phyloP scores from a whole-genome alignment of 306 rosid species.

The Delonix regia region DNA sequence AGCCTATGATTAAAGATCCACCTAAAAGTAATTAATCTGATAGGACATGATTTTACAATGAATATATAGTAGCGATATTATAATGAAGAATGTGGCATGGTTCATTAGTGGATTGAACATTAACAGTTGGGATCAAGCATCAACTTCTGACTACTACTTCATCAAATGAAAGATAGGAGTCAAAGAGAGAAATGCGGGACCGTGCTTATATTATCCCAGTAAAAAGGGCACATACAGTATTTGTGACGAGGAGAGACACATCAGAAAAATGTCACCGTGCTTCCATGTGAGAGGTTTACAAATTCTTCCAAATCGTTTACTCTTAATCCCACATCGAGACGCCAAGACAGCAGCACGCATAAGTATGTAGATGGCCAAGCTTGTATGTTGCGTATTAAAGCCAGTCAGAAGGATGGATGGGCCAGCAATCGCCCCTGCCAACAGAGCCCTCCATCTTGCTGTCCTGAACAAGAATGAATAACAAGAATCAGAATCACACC shows the following conservation, averaged over 20 bases:
- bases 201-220: neutral
- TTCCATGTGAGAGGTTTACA: conserved; percentile 82
- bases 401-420: conserved; percentile 73
- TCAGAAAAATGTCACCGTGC: conserved; percentile 71
- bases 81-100: neutral
- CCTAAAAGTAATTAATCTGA: neutral
- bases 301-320: conserved; percentile 62
- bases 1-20: neutral
- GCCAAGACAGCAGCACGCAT: conserved; percentile 76
- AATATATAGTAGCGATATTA: neutral
- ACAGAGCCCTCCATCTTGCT: conserved; percentile 68
- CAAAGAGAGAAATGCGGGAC: neutral
- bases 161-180: neutral
- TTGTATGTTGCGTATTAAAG: conserved; percentile 57
- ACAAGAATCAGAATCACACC: conserved; percentile 26
- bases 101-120: neutral
- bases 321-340: conserved; percentile 73
- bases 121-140: neutral
- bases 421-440: conserved; percentile 73
- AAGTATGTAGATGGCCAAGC: conserved; percentile 69
- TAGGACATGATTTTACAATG: neutral
- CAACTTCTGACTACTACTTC: neutral
- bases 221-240: conserved; percentile 54
- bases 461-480: conserved; percentile 60
- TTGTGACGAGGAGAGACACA: conserved; percentile 75